Evolutionary conservation across 768 basidiomycete genomes (phyloP), one percentile per base, ranked within the genome.

Genomic region (Sporobolomyces roseus): DNA sequence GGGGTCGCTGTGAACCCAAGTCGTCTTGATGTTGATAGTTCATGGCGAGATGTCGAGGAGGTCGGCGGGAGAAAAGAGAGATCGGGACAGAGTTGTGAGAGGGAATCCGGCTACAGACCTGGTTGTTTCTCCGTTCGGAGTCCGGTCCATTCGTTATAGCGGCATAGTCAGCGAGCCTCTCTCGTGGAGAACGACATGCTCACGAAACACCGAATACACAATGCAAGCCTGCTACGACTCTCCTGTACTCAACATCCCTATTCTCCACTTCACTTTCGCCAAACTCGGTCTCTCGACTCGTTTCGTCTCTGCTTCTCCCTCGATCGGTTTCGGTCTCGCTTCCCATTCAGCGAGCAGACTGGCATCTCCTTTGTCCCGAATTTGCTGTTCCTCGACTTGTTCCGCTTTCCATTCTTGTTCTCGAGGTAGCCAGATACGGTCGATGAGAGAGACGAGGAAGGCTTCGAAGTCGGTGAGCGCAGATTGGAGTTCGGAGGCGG

Each of bases 401-500:
- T 88, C 86, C 35, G 68, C 71, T 4, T 41, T 45, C 72, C 72
- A 73, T n/a, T 61, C 45, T 21, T 29, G 4, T 51, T 73, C 72
- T 14, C 54, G 61, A 6, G 61, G 61, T 14, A 1, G 19, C 72
- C 72, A 73, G 35, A 70, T 52, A 1, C 21, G 12, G 3, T 36
- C 36, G 43, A 65, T 7, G 12, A 53, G 4, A 4, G 33, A 23
- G 3, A 16, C 0, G 48, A 73, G 63, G 46, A 46, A 61, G 2
- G 29, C 3, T 68, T 86, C 83, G 66, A 93, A 87, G 0, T 78
- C 77, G 4, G 73, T 68, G 1, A 91, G 78, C 50, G 86, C 84
- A 7, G 79, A 74, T 77, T 94, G 91, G 65, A 96, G 79, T 2
- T 78, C 80, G 43, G 77, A 71, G 0, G 87, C 92, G 68, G 89